phyloP scores from a whole-genome alignment of 2,329 filamentous ascomycete species.

The Aspergillus sp. region DNA sequence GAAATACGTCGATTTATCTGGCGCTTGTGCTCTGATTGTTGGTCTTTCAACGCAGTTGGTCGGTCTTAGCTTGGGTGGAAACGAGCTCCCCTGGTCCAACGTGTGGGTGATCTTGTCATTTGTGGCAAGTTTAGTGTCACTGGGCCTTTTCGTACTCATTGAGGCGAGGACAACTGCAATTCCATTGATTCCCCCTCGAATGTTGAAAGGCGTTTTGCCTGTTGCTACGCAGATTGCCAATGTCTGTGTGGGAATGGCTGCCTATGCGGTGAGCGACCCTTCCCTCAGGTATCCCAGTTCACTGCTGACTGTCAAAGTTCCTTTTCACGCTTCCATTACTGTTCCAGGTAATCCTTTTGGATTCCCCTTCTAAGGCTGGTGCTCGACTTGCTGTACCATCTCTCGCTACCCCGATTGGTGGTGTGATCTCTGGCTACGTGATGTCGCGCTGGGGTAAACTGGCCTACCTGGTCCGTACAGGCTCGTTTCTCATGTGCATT shows the following conservation, averaged over 20 bases:
- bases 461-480: conserved; percentile 43
- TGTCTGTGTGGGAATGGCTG: conserved; percentile 61
- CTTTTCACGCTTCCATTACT: conserved; percentile 53
- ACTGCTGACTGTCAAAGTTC: conserved; percentile 33
- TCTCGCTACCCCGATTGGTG: conserved; percentile 48
- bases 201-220: conserved; percentile 59
- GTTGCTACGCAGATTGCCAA: conserved; percentile 61
- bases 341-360: conserved; percentile 45
- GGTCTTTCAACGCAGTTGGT: conserved; percentile 59
- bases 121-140: conserved; percentile 39
- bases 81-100: conserved; percentile 49
- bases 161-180: conserved; percentile 47
- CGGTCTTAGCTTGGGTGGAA: conserved; percentile 49
- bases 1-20: conserved; percentile 60
- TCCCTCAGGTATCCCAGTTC: neutral
- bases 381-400: conserved; percentile 49
- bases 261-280: conserved; percentile 58
- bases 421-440: conserved; percentile 47
- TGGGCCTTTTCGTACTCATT: conserved; percentile 42
- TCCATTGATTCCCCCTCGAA: conserved; percentile 49
- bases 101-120: conserved; percentile 45
- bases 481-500: conserved; percentile 47
- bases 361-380: conserved; percentile 49
- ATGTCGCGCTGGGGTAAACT: conserved; percentile 53
- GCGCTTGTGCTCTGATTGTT: conserved; percentile 58